Evolutionary conservation across 805 yeast genomes (phyloP), one percentile per base, ranked within the genome.

Genomic region (Geotrichum ghanense): DNA sequence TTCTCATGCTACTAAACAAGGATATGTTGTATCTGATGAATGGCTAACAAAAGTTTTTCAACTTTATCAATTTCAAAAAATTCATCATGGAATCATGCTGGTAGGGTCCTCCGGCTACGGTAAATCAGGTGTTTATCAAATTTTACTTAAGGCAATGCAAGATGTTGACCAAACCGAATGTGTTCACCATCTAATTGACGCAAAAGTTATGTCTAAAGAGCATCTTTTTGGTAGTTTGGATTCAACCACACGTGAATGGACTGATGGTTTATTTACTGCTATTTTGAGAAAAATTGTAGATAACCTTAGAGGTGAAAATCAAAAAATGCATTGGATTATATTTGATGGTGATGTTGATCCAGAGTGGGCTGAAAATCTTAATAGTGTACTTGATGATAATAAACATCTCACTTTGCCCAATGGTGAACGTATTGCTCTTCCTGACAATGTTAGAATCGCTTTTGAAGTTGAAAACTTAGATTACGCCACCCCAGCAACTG

Each of bases 261-360:
- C 74, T 1, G 97, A 90, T 63, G 97, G 97, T 3, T 57, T 89
- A 7, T 72, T 89, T 45, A 84, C 95, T 0, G 61, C 75, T 7
- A 71, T 81, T 5, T 56, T 90, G 40, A 67, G 97, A 51, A 69
- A 67, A 45, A 71, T 82, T 0, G 59, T 59, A 22, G 73, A 71
- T 2, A 79, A 79, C 50, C 53, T 74, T 14, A 66, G 83, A 41
- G 87, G 86, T 1, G 89, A 83, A 50, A 53, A 59, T 6, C 51
- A 65, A 1, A 26, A 47, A 1, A 61, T 70, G 2, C 71, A 79
- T 14, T 88, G 95, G 92, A 72, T 90, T 49, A 72, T 89, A 0
- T 83, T 90, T 58, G 97, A 90, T 63, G 94, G 97, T 35, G 95
- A 87, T 55, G 75, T 90, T 27, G 97, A 90, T 58, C 97, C 97